Base-by-base conservation (phyloP, 2,329 filamentous ascomycete genomes). In the Cordyceps tenuipes region DNA sequence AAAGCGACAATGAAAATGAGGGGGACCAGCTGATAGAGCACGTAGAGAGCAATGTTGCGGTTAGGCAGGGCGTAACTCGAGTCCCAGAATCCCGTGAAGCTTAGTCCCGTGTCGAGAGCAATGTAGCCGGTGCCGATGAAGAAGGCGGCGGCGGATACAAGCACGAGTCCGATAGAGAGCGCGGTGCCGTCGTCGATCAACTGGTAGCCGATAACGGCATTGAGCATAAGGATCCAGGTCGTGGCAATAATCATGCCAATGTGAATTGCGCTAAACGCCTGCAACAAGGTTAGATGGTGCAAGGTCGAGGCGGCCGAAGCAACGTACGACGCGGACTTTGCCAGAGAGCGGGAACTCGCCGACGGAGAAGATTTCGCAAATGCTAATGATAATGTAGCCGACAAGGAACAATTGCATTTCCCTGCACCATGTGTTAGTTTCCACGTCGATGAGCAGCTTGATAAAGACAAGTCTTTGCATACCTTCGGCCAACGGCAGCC, bases 361-460 rank as follows among this genome's bases (percentile, higher is more conserved):
- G 41, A 97, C 86, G 0, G 91, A 92, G 76, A 99, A 97, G 69
- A 99, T 96, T 73, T 97, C 94, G 75, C 92, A 97, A 68, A 99
- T 89, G 68, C 89, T 86, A 63, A 97, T 86, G 61, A 97, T 75
- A 61, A 96, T 88, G 72, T 91, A 99, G 55, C 89, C 87, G 47
- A 90, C 63, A 55, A 99, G 83, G 76, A 99, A 97, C 39, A 97
- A 69, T 80, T 99, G 94, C 84, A 99, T 97, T 75, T 99, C 94
- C 73, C 94, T 96, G 69, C 60, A 59, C 10, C 12, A 2, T 8
- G 17, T 49, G 31, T 60, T 10, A 54, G 46, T 44, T 23, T 23
- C 23, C 23, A 2, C 4, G 9, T 47, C 26, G 23, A 36, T 31
- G 19, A 41, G 47, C 21, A n/a, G 10, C 39, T 54, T 56, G 29